Evolutionary conservation across 1,139 yeast species (phyloP).

Genomic region (Blastobotrys raffinosifermentans): DNA sequence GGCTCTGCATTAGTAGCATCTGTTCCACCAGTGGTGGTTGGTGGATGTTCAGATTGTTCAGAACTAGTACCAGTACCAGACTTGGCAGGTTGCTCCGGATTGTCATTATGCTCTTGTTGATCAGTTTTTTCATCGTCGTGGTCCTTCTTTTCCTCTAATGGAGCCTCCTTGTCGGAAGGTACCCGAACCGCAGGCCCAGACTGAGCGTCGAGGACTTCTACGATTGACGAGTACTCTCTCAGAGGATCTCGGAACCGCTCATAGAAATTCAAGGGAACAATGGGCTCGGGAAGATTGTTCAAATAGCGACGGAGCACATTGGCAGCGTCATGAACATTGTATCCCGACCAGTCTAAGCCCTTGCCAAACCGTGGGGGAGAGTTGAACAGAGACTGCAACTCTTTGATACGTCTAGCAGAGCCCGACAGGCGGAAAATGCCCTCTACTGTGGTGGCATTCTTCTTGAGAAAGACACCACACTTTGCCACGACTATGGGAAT

Average conservation of each 20-base stretch:
- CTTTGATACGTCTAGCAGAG: conserved; percentile 79
- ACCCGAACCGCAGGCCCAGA: conserved; percentile 15
- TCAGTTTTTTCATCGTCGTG: conserved; percentile 6
- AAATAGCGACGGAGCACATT: conserved; percentile 78
- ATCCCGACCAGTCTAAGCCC: conserved; percentile 84
- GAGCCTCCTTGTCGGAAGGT: conserved; percentile 6
- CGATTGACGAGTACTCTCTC: conserved; percentile 51
- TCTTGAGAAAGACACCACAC: conserved; percentile 81
- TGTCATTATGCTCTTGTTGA: too few species aligned
- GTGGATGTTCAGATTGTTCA: too few species aligned
- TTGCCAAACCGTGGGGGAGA: conserved; percentile 87
- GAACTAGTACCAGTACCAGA: conserved; percentile 1
- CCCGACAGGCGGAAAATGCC: conserved; percentile 96
- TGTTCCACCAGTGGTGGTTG: too few species aligned
- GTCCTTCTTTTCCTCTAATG: too few species aligned
- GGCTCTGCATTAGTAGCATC: too few species aligned
- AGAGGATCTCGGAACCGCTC: conserved; percentile 78
- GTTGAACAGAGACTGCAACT: conserved; percentile 75
- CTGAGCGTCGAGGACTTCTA: conserved; percentile 48
- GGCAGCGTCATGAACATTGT: conserved; percentile 97
- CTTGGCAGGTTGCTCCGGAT: too few species aligned
- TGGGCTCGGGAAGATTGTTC: conserved; percentile 87
- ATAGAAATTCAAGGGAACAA: conserved; percentile 73
- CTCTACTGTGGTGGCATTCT: conserved; percentile 58
- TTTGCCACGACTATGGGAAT: conserved; percentile 92